Evolutionary conservation across 2,329 filamentous ascomycete genomes (phyloP).

Genomic region (Stenocarpella maydis): DNA sequence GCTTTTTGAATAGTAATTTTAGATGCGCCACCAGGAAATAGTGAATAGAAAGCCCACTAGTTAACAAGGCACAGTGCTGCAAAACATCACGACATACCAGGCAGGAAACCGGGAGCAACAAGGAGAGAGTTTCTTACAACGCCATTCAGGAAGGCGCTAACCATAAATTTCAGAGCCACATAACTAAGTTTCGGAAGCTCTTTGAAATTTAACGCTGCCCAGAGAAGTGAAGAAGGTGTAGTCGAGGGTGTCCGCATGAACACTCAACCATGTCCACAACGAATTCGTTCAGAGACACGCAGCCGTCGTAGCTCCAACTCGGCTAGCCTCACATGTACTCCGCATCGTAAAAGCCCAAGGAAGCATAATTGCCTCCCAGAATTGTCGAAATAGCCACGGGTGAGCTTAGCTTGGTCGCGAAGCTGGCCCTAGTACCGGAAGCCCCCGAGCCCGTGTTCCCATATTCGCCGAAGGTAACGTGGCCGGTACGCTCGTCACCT

Average conservation of each 20-base stretch:
- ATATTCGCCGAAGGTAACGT: constrained; percentile 67
- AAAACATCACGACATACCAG: too few relatives aligned
- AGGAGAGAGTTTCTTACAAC: too few relatives aligned
- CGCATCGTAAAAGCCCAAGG: constrained; percentile 41
- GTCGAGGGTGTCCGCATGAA: too few relatives aligned
- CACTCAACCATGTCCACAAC: too few relatives aligned
- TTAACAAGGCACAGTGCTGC: too few relatives aligned
- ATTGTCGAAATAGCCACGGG: constrained; percentile 46
- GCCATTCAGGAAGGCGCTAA: not conserved
- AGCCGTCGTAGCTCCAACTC: not conserved
- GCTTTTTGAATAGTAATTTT: too few relatives aligned
- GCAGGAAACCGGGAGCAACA: too few relatives aligned
- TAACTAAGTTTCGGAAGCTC: not conserved
- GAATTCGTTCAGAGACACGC: not conserved
- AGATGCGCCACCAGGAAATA: too few relatives aligned
- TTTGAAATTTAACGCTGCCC: not conserved
- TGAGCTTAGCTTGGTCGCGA: constrained; percentile 46
- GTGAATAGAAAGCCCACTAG: too few relatives aligned
- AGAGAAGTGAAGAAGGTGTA: not conserved
- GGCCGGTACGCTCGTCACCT: constrained; percentile 55
- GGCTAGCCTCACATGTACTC: constrained; percentile 39
- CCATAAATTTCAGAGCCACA: not conserved
- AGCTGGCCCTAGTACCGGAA: constrained; percentile 58
- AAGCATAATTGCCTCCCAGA: constrained; percentile 41
- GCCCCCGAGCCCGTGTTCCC: constrained; percentile 65